A percentile compares a stretch with the other conserved stretches of the same genome.
phyloP scores from a whole-genome alignment of 139 green algal species.

The Coelastrella sp. region DNA sequence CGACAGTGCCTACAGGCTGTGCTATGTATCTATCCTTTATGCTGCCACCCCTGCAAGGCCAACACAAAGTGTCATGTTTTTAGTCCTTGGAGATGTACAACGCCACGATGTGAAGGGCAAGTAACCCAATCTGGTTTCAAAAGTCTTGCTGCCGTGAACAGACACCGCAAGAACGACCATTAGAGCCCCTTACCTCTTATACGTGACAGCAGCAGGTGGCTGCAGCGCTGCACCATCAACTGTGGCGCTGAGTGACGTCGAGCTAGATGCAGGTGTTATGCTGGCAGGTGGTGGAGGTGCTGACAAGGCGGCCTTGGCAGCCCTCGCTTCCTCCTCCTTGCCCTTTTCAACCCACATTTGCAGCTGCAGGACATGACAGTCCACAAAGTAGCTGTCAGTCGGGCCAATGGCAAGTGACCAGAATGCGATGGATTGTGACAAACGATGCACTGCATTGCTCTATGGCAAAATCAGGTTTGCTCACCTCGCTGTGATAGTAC shows the following conservation, averaged over 20 bases:
- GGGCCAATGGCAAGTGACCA: no score
- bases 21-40: constrained; percentile 12
- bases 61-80: no score
- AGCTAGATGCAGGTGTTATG: constrained; percentile 6
- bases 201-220: background rate
- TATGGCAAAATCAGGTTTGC: background rate
- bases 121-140: no score
- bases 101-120: no score
- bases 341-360: constrained; percentile 53
- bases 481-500: constrained; percentile 50
- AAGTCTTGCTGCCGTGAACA: no score
- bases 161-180: no score
- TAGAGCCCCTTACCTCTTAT: background rate
- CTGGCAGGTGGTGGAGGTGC: constrained; percentile 33
- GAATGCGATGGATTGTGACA: no score
- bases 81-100: no score
- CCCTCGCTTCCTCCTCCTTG: constrained; percentile 47
- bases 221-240: background rate
- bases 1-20: background rate
- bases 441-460: background rate
- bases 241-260: background rate
- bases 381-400: no score
- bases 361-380: constrained; percentile 28
- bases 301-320: constrained; percentile 21
- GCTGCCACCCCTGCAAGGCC: constrained; percentile 13